A percentile compares a stretch with the other conserved stretches of the same genome.
These are phyloP conservation scores for Cicer pinnatifidum DNA, from an alignment of 306 rosid genomes.

Conservation along the genomic window DNA sequence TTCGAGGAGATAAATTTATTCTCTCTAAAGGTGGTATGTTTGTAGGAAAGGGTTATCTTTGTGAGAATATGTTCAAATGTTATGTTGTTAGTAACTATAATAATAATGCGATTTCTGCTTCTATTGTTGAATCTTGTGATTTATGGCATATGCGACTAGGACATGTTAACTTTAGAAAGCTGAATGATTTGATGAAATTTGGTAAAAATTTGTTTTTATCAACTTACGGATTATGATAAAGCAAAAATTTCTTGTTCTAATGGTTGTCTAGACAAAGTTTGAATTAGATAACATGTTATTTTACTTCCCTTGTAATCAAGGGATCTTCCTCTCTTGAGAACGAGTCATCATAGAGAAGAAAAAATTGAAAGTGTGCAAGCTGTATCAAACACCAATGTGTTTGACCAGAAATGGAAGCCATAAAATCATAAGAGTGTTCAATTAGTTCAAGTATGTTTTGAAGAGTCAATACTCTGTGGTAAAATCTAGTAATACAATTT, in stretches of 20 bases:
- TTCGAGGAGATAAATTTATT: no score
- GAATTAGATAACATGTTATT: conserved; percentile 10
- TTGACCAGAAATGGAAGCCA: conserved; percentile 18
- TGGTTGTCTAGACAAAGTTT: conserved; percentile 2
- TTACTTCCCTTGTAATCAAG: conserved; percentile 27
- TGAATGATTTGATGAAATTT: neutral
- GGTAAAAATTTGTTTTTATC: conserved; percentile 12
- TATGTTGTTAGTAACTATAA: no score
- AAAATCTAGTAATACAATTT: neutral
- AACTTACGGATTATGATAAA: conserved; percentile 15
- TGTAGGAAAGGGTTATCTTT: no score
- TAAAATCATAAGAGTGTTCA: neutral
- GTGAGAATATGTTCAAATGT: no score
- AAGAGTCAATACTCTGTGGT: neutral
- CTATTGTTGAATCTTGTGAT: no score
- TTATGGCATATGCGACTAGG: no score
- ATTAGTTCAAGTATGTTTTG: conserved; percentile 17
- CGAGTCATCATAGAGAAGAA: neutral
- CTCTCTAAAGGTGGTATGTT: no score
- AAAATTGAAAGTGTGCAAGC: neutral
- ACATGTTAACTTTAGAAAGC: no score
- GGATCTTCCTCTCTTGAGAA: conserved; percentile 21
- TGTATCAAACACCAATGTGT: neutral
- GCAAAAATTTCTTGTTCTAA: conserved; percentile 2
- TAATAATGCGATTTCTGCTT: no score